Evolutionary conservation across 148 eudicot genomes (phyloP).

Genomic region (Limonium bicolor): DNA sequence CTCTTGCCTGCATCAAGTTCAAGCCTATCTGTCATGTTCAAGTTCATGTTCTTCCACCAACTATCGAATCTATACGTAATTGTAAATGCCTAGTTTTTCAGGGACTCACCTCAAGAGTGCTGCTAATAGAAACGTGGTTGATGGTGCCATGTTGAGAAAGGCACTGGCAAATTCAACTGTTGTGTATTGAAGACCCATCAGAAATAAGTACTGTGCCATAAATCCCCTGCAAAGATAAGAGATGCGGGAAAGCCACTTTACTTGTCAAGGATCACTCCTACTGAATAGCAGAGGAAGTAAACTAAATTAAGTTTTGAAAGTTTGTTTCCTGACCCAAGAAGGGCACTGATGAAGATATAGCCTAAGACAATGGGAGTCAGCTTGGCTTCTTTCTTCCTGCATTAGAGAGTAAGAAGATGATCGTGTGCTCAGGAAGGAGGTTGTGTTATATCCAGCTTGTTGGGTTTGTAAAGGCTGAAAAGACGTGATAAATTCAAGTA

Average conservation of each 20-base stretch:
- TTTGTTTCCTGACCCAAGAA: conserved; percentile 29
- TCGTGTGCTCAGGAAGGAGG: background rate
- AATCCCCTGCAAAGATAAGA: conserved; percentile 60
- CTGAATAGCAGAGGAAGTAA: background rate
- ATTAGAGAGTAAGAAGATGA: conserved; percentile 5
- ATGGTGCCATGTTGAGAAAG: conserved; percentile 53
- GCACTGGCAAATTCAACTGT: conserved; percentile 56
- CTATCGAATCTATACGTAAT: too few relatives aligned
- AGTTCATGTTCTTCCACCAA: background rate
- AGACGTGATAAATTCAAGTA: background rate
- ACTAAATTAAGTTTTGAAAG: background rate
- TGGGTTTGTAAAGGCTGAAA: background rate
- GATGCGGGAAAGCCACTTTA: background rate
- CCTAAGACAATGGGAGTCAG: conserved; percentile 28
- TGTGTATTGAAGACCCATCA: conserved; percentile 48
- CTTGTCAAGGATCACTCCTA: background rate
- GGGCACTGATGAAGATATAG: conserved; percentile 50
- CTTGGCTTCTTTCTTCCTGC: conserved; percentile 43
- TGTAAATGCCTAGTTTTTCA: too few relatives aligned
- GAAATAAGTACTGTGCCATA: conserved; percentile 37
- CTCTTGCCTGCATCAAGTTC: conserved; percentile 39
- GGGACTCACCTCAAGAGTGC: conserved; percentile 36
- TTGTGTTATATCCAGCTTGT: background rate
- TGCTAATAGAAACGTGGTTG: conserved; percentile 50
- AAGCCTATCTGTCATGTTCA: background rate